Conservation (phyloP, 768 basidiomycete species). For the Amanita exitialis region DNA sequence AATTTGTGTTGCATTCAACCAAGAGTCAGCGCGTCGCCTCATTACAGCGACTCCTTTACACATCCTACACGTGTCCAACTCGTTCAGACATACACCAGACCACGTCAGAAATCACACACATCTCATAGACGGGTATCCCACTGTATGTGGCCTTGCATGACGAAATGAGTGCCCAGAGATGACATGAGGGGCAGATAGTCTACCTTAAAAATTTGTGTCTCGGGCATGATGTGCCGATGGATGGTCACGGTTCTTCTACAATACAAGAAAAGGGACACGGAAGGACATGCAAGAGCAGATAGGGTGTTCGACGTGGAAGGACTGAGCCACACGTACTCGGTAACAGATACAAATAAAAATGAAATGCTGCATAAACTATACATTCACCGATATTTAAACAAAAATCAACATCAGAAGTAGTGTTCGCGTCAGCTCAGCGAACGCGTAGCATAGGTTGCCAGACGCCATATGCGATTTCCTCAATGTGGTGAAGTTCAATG, state of each 20-base stretch:
- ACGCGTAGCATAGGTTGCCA: conserved; percentile 65
- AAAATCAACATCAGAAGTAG: neutral
- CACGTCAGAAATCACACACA: conserved; percentile 46
- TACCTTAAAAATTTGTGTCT: conserved; percentile 86
- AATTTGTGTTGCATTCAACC: conserved; percentile 99
- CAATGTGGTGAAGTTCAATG: conserved; percentile 60
- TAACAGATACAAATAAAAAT: conserved; percentile 1
- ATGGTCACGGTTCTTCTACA: neutral
- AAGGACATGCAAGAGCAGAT: neutral
- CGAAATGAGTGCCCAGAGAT: conserved; percentile 14
- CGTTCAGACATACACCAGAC: conserved; percentile 23
- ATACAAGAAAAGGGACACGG: neutral
- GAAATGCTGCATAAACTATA: neutral
- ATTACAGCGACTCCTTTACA: conserved; percentile 95
- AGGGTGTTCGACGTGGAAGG: neutral
- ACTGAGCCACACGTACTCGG: neutral
- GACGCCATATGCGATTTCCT: conserved; percentile 56
- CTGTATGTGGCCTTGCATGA: conserved; percentile 74
- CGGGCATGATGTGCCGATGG: conserved; percentile 46
- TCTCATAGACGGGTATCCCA: conserved; percentile 88
- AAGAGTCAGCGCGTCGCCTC: conserved; percentile 91
- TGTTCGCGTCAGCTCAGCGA: conserved; percentile 16
- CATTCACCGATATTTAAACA: neutral
- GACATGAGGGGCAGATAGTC: conserved; percentile 11
- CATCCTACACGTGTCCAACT: conserved; percentile 57